Evolutionary conservation across 768 basidiomycete genomes (phyloP), one percentile per base, ranked within the genome.

Genomic region (Leccinum ochraceum): DNA sequence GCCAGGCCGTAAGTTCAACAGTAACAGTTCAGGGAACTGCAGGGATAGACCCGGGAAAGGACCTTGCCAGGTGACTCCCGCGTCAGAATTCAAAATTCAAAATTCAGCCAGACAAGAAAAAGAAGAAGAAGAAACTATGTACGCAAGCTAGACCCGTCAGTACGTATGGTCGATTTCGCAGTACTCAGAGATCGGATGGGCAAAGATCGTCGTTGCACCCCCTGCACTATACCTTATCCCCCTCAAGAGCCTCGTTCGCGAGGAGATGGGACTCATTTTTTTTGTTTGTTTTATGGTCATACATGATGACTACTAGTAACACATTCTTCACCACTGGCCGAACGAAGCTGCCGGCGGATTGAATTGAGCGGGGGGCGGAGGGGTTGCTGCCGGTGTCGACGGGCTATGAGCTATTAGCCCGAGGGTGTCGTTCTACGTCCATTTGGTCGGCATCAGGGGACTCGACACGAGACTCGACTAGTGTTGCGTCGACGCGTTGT

Each of bases 161-260:
- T 13, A 16, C 16, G 4, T 1, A 49, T 10, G 11, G 3, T 4
- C 51, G 20, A 46, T 30, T 46, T 39, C 42, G n/a, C 44, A 48
- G 37, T 4, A 57, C 67, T 67, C 63, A 64, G 34, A 44, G 57
- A 60, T 37, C 48, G 7, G 52, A 44, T 49, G 16, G 53, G 39
- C 34, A 96, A 95, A 98, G 86, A 88, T 97, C 72, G 89, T 97
- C 70, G 86, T 99, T 67, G 87, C 96, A 6, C 94, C 94, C 10
- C 96, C 96, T 44, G 77, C 93, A 2, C 75, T 99, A 59, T 98
- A 97, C 77, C 83, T 99, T 50, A 74, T 98, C 63, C 78, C 89
- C 48, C 77, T 95, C 64, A 79, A 86, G 73, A 80, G 83, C 26
- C 70, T 78, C 56, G 67, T 93, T 54, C 79, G 84, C 67, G 82